Base-by-base conservation (phyloP, 768 basidiomycete species). In the Grammothele lineata region DNA sequence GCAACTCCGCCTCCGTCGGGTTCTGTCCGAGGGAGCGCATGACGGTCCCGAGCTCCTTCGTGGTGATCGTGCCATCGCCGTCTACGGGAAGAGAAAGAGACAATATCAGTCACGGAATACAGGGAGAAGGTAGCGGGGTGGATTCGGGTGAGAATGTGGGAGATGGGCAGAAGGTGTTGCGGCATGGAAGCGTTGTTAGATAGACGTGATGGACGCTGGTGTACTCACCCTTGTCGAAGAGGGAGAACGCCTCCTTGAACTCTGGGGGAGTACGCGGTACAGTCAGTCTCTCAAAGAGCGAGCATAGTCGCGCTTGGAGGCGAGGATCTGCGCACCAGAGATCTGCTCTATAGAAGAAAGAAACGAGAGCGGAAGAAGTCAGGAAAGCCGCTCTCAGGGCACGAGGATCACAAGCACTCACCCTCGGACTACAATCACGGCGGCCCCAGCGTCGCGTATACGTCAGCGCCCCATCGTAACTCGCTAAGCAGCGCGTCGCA, bases 161-260 rank as follows among this genome's bases (percentile, higher is more conserved):
- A 11, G 25, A 4, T 41, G 40, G 40, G 40, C 40, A 41, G 40
- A 41, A 27, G 40, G 39, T 30, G 27, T 14, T 7, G 8, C 8
- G 27, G 27, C 8, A 7, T 30, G 8, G 12, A 40, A 17, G 22
- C 3, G 37, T 19, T 34, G 43, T 47, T 40, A 45, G 34, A 44
- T 46, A 12, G 25, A 32, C 21, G 19, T 26, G 40, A 46, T 42
- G 39, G 40, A 40, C 33, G 34, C 17, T n/a, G n/a, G 43, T 27
- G 22, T 7, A 68, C 76, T 48, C 50, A 92, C 92, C 89, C 68
- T 92, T 94, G 75, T 96, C 92, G 68, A 98, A 97, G 18, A 98
- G 79, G 49, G 93, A 92, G 74, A 98, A 97, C 40, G 94, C 94
- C 75, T 97, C 95, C 78, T 95, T 97, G 82, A 94, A 97, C 70